Conservation (phyloP, 371 early-diverging fungal genomes). For the Sporodiniella umbellata region DNA sequence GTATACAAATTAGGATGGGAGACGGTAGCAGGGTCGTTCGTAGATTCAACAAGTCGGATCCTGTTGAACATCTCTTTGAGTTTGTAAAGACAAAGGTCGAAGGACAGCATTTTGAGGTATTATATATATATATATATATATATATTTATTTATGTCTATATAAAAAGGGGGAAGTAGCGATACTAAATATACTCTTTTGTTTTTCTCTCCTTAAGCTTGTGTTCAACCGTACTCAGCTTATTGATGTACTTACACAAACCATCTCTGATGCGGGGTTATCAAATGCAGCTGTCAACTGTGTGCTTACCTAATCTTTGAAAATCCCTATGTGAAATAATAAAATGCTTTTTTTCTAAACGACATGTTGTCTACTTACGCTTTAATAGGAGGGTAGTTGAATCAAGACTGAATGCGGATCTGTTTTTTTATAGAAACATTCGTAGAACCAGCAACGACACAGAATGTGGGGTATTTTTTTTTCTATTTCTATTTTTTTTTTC, state of each 20-base stretch:
- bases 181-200: too few species aligned
- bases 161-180: too few species aligned
- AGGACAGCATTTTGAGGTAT: constrained; percentile 69
- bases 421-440: too few species aligned
- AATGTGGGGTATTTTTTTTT: too few species aligned
- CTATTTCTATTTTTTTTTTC: too few species aligned
- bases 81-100: constrained; percentile 60
- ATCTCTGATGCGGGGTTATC: constrained; percentile 65
- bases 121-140: too few species aligned
- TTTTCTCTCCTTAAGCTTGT: constrained; percentile 37
- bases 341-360: too few species aligned
- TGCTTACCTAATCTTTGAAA: constrained; percentile 20
- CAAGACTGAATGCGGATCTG: too few species aligned
- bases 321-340: neutral
- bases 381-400: too few species aligned
- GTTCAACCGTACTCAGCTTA: constrained; percentile 61
- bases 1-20: constrained; percentile 70
- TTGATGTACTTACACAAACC: constrained; percentile 57
- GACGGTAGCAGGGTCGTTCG: constrained; percentile 65
- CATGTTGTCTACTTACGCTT: too few species aligned
- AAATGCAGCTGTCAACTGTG: constrained; percentile 57
- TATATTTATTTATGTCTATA: too few species aligned
- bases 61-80: constrained; percentile 65
- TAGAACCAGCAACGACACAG: too few species aligned
- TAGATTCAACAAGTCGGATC: constrained; percentile 62